Evolutionary conservation across 768 basidiomycete genomes (phyloP), one percentile per base, ranked within the genome.

Genomic region (Macrolepiota albuminosa): DNA sequence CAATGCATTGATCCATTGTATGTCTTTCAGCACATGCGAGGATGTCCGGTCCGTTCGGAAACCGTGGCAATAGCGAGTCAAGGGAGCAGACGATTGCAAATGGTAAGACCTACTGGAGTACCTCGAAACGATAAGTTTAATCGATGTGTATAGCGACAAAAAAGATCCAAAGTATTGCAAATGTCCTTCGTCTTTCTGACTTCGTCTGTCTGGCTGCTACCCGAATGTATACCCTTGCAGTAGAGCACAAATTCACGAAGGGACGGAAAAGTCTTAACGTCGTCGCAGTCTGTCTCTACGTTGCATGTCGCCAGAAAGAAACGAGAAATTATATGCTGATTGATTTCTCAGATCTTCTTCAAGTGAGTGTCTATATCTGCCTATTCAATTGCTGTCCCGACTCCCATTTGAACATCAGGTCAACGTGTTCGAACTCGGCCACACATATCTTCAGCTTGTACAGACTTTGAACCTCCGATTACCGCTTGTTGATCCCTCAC

Each of bases 381-480:
- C n/a, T 29, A 56, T 45, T 40, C 29, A 31, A 37, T 18, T 29
- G 7, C 18, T 29, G 29, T 21, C 36, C 24, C 40, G 59, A 24
- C 24, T 11, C 42, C 50, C 47, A 46, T 45, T 21, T 16, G 11
- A 40, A 52, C 50, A 37, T 18, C 65, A 96, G 94, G 92, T 98
- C 61, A 98, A 98, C 69, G 97, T 99, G 13, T 98, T 96, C 67
- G 93, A 95, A 68, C 89, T 99, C 21, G 97, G 97, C 0, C 89
- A 94, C 56, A 95, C 93, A 0, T 99, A 98, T 70, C 87, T 98
- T 39, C 93, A 97, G 69, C 87, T 98, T 34, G 88, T 96, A 13
- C 93, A 88, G 71, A 89, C 86, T 2, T 84, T 98, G 55, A 88
- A 91, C 64, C 83, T 96, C 43, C 85, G 86, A 36, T 81, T 95